Percentiles rank a stretch among this genome's conserved stretches.
phyloP scores from a whole-genome alignment of 2,329 filamentous ascomycete species.

The Cladosporium colombiae region DNA sequence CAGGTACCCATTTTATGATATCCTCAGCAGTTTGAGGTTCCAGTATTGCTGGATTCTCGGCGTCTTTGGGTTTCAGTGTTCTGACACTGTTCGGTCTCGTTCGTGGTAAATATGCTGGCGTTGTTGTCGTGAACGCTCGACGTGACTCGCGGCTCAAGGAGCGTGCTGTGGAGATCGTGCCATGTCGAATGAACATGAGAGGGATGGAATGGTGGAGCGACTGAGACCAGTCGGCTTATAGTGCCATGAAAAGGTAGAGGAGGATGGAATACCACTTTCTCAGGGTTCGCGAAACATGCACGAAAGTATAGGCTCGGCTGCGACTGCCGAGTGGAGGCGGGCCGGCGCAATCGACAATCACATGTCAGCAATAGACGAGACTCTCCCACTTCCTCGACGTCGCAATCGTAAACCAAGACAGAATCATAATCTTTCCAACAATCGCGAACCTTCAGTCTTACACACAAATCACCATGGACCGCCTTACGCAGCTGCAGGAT shows the following conservation, averaged over 20 bases:
- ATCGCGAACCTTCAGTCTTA: background rate
- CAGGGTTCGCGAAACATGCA: conserved; percentile 3
- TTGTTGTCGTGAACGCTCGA: background rate
- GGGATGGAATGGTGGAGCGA: background rate
- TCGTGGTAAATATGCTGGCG: background rate
- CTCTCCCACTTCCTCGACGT: background rate
- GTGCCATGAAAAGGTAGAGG: background rate
- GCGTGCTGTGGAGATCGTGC: background rate
- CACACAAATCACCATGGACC: conserved; percentile 49
- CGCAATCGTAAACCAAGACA: background rate
- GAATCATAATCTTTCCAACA: too few relatives aligned
- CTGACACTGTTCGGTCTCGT: background rate
- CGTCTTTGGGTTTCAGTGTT: background rate
- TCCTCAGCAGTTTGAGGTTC: background rate
- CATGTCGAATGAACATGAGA: conserved; percentile 18
- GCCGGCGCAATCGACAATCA: conserved; percentile 8
- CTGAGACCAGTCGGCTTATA: conserved; percentile 14
- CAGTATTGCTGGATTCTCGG: background rate
- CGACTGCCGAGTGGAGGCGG: background rate
- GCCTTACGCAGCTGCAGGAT: conserved; percentile 81
- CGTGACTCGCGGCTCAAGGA: background rate
- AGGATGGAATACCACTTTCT: background rate
- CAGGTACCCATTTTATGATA: background rate
- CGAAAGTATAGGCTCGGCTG: background rate
- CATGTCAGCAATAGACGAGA: conserved; percentile 5